Percentiles rank a stretch among this genome's conserved stretches.
Conservation (phyloP, 768 basidiomycete species). For the Clathrus columnatus region DNA sequence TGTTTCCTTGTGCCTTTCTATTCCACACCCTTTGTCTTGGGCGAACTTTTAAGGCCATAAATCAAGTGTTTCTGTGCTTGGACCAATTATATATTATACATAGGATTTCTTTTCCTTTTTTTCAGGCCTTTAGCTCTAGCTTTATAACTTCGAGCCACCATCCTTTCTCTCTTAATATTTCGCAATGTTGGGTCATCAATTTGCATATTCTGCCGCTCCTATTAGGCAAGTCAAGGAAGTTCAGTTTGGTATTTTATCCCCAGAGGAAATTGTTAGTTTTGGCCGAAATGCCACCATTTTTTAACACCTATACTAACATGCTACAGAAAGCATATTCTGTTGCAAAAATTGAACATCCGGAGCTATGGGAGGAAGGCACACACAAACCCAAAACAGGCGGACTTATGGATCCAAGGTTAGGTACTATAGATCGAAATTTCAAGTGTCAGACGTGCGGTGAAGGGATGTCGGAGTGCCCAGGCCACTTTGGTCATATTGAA, state of each 20-base stretch:
- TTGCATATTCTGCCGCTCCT: conserved; percentile 88
- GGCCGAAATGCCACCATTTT: conserved; percentile 6
- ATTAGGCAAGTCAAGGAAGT: conserved; percentile 95
- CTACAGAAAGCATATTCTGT: conserved; percentile 95
- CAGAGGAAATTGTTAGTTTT: conserved; percentile 92
- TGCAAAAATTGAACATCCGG: conserved; percentile 96
- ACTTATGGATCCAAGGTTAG: conserved; percentile 96
- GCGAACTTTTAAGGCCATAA: background rate
- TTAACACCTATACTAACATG: conserved; percentile 7
- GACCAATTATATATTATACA: background rate
- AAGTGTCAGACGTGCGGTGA: conserved; percentile 99
- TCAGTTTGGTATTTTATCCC: conserved; percentile 96
- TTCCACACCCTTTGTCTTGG: background rate
- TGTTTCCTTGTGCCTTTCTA: background rate
- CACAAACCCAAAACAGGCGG: conserved; percentile 89
- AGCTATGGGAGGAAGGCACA: conserved; percentile 94
- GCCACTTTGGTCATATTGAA: conserved; percentile 99
- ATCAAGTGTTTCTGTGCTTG: background rate
- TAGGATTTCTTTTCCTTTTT: background rate
- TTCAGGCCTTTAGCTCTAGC: background rate
- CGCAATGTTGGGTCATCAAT: conserved; percentile 78
- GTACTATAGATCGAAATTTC: conserved; percentile 94
- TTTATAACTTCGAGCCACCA: background rate
- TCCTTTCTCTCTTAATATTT: background rate
- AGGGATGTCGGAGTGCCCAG: conserved; percentile 99